phyloP scores from a whole-genome alignment of 768 basidiomycete species.

The Erythrobasidium yunnanense region DNA sequence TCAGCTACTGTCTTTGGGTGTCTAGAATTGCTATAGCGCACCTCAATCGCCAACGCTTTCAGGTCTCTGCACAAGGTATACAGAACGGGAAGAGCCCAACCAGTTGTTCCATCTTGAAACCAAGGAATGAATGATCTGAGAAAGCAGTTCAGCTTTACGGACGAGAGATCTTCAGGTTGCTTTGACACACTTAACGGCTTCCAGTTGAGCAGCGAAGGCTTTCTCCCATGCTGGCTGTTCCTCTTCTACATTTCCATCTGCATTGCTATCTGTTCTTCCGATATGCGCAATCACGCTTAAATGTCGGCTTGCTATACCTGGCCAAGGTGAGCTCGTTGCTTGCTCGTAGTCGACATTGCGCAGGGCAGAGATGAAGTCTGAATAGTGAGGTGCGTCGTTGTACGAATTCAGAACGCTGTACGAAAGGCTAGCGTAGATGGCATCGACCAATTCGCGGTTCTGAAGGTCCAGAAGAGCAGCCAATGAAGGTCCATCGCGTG shows the following conservation, averaged over 20 bases:
- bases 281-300: background rate
- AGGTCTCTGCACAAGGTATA: constrained; percentile 34
- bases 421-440: background rate
- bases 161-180: background rate
- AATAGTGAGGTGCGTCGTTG: background rate
- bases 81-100: constrained; percentile 33
- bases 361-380: background rate
- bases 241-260: background rate
- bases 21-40: background rate
- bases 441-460: background rate
- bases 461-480: background rate
- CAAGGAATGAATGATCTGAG: constrained; percentile 15
- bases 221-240: background rate
- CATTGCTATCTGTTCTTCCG: background rate
- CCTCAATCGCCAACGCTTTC: constrained; percentile 28
- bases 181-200: background rate
- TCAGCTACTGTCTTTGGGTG: background rate
- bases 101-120: constrained; percentile 9
- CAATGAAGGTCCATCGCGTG: background rate
- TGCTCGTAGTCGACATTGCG: background rate
- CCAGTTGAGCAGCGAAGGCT: constrained; percentile 10
- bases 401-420: background rate
- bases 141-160: background rate
- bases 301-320: background rate
- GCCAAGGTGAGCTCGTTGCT: background rate